phyloP scores from a whole-genome alignment of 805 yeast species.

The Blastobotrys attinorum region DNA sequence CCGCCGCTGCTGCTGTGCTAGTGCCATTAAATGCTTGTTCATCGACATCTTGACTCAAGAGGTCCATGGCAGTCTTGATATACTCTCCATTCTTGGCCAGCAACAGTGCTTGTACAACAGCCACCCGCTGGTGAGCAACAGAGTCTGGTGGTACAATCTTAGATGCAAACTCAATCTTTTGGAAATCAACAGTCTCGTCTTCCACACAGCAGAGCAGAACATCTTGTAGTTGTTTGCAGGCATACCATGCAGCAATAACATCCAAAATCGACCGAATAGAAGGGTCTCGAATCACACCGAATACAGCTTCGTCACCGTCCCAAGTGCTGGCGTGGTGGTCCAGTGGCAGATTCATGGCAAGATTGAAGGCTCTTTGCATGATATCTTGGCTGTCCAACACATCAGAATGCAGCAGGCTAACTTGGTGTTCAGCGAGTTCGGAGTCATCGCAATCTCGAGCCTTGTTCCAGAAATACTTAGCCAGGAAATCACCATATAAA shows the following conservation, averaged over 20 bases:
- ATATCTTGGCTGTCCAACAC: slow-evolving; percentile 19
- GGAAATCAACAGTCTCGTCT: slow-evolving; percentile 9
- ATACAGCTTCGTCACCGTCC: slow-evolving; percentile 18
- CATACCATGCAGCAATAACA: slow-evolving; percentile 24
- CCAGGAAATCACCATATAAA: neutral
- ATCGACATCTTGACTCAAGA: slow-evolving; percentile 14
- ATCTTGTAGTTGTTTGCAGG: slow-evolving; percentile 19
- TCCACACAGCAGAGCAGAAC: slow-evolving; percentile 17
- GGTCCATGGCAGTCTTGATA: slow-evolving; percentile 18
- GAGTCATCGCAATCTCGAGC: neutral
- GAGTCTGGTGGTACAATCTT: slow-evolving; percentile 25
- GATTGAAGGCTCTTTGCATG: slow-evolving; percentile 16
- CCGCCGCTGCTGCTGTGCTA: neutral
- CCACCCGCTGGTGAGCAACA: slow-evolving; percentile 22
- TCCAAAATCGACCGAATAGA: slow-evolving; percentile 23
- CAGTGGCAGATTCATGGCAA: slow-evolving; percentile 13
- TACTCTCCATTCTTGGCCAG: slow-evolving; percentile 18
- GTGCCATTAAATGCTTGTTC: neutral
- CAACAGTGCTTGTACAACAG: slow-evolving; percentile 23
- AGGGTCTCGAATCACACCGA: slow-evolving; percentile 17
- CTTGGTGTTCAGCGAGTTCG: neutral
- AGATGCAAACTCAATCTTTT: slow-evolving; percentile 14
- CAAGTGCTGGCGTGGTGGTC: slow-evolving; percentile 8
- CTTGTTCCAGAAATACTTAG: slow-evolving; percentile 16
- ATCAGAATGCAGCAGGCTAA: slow-evolving; percentile 7